These are phyloP conservation scores for Ceratobasidium papillatum DNA, from an alignment of 1,284 basidiomycete species.

Conservation along the genomic window DNA sequence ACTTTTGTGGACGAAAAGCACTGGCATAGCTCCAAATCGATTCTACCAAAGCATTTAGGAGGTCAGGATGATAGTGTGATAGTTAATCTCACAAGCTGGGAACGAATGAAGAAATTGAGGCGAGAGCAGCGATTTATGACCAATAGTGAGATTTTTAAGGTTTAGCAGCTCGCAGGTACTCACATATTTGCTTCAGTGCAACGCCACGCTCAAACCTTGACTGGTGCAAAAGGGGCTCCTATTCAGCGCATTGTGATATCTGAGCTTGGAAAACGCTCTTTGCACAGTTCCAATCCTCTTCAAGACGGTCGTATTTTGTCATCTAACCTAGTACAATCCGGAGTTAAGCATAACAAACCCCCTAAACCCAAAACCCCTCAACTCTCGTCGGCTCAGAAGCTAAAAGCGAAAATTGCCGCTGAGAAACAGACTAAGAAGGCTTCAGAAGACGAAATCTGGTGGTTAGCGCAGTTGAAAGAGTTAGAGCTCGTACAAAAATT, in stretches of 20 bases:
- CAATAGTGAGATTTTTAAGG: constrained; percentile 41
- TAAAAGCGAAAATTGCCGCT: constrained; percentile 58
- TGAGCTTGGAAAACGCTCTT: constrained; percentile 45
- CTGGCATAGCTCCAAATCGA: constrained; percentile 65
- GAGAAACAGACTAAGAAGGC: constrained; percentile 58
- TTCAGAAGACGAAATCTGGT: constrained; percentile 58
- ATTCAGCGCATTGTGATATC: constrained; percentile 65
- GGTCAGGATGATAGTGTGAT: constrained; percentile 52
- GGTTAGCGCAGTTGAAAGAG: constrained; percentile 57
- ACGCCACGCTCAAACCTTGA: constrained; percentile 67
- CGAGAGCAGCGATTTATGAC: constrained; percentile 66
- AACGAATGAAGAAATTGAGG: constrained; percentile 55
- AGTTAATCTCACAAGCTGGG: constrained; percentile 50
- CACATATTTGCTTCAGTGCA: constrained; percentile 53
- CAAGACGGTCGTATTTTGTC: not conserved
- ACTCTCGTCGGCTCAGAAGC: constrained; percentile 50
- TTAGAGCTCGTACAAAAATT: constrained; percentile 51
- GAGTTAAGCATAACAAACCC: not conserved
- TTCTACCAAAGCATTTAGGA: constrained; percentile 65
- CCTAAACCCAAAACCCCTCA: constrained; percentile 26
- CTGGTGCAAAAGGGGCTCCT: constrained; percentile 64
- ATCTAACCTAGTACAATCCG: not conserved
- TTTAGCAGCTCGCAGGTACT: not conserved
- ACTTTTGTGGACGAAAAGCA: constrained; percentile 62
- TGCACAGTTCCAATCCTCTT: not conserved